phyloP scores from a whole-genome alignment of 1,284 basidiomycete species.

The Ceratobasidium sp. region DNA sequence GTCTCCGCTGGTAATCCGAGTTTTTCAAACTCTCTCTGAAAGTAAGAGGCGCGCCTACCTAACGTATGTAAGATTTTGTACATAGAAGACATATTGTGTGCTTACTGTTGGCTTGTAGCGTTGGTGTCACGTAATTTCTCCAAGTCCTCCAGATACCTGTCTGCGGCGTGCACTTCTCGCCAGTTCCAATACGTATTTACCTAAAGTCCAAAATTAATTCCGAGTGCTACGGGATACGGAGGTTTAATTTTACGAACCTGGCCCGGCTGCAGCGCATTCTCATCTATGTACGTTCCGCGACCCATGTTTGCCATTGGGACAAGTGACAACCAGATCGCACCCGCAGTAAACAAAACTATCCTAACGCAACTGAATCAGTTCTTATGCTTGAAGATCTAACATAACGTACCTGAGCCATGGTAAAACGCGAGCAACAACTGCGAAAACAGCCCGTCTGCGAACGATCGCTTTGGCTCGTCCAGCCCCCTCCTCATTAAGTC shows the following conservation, averaged over 20 bases:
- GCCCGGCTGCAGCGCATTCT: slow-evolving; percentile 92
- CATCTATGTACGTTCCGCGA: slow-evolving; percentile 84
- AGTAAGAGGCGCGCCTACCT: slow-evolving; percentile 71
- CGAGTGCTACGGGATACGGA: not conserved
- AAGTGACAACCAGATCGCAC: slow-evolving; percentile 80
- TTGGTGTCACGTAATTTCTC: slow-evolving; percentile 75
- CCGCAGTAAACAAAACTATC: slow-evolving; percentile 65
- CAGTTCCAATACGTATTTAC: slow-evolving; percentile 91
- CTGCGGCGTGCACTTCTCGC: slow-evolving; percentile 87
- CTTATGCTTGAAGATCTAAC: too few species aligned
- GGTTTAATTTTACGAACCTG: slow-evolving; percentile 67
- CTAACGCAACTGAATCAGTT: not conserved
- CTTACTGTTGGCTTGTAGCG: slow-evolving; percentile 78
- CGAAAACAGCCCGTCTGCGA: slow-evolving; percentile 34
- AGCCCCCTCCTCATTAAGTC: slow-evolving; percentile 29
- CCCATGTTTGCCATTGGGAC: slow-evolving; percentile 78
- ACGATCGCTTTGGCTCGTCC: slow-evolving; percentile 35
- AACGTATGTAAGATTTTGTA: slow-evolving; percentile 7
- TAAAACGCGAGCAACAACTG: slow-evolving; percentile 22
- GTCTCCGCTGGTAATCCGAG: slow-evolving; percentile 77
- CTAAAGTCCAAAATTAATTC: slow-evolving; percentile 59
- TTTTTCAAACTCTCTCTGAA: slow-evolving; percentile 73
- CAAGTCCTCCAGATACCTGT: slow-evolving; percentile 77
- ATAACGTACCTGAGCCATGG: slow-evolving; percentile 34
- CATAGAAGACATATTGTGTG: slow-evolving; percentile 34